Percentiles rank a stretch among this genome's conserved stretches.
These are phyloP conservation scores for Penicillium sp. DNA, from an alignment of 2,329 filamentous ascomycete genomes.

Conservation along the genomic window DNA sequence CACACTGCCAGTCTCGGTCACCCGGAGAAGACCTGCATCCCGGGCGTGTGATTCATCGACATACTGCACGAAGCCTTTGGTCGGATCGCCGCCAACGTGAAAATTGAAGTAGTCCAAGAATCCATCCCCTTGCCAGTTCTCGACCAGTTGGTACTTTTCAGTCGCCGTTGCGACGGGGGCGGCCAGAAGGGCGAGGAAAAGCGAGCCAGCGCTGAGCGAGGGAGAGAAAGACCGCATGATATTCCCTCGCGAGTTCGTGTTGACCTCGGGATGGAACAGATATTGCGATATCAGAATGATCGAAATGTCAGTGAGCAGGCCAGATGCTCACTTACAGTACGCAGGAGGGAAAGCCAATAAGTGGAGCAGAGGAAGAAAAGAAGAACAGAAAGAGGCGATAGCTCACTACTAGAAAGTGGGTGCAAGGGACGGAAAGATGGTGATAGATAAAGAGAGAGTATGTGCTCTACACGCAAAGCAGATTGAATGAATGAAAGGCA, in stretches of 20 bases:
- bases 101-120: conserved; percentile 50
- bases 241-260: not conserved
- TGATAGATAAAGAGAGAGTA: conserved; percentile 11
- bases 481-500: conserved; percentile 11
- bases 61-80: conserved; percentile 48
- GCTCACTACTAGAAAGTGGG: not conserved
- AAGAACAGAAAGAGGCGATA: not conserved
- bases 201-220: conserved; percentile 27
- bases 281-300: not conserved
- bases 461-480: not conserved
- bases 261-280: too few species aligned
- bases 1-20: conserved; percentile 30
- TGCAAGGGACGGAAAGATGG: conserved; percentile 2
- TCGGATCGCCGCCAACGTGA: conserved; percentile 44
- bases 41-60: conserved; percentile 37
- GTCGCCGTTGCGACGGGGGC: conserved; percentile 17
- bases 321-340: not conserved
- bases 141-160: conserved; percentile 34
- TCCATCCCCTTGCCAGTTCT: conserved; percentile 41
- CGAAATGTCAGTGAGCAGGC: not conserved
- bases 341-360: too few species aligned
- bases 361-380: not conserved
- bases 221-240: conserved; percentile 26
- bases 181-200: conserved; percentile 25
- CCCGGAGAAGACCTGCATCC: conserved; percentile 30